Conservation (phyloP, 345 rosid genomes). For the Pugionium cornutum region DNA sequence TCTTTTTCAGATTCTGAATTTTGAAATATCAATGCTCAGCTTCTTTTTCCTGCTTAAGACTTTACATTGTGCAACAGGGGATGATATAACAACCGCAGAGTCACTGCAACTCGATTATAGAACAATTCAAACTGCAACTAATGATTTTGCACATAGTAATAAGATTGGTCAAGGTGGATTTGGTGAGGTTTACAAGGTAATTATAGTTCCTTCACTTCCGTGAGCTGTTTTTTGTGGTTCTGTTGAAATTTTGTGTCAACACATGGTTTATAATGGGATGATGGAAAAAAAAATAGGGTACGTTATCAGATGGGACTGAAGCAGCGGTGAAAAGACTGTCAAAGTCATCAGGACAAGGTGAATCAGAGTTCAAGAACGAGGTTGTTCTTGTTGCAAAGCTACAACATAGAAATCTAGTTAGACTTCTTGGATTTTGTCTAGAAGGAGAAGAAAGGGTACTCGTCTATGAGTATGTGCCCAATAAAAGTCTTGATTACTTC, state of each 20-base stretch:
- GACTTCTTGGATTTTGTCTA: conserved; percentile 20
- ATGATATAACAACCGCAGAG: conserved; percentile 39
- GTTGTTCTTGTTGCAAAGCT: conserved; percentile 33
- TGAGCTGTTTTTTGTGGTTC: too few species aligned
- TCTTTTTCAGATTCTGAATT: too few species aligned
- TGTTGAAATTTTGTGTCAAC: too few species aligned
- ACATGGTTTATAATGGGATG: too few species aligned
- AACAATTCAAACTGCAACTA: conserved; percentile 49
- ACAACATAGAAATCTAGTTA: conserved; percentile 31
- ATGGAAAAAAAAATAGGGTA: conserved; percentile 1
- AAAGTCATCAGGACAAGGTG: conserved; percentile 28
- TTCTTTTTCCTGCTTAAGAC: not conserved
- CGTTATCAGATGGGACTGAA: conserved; percentile 17
- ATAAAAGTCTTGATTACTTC: conserved; percentile 34
- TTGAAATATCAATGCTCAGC: too few species aligned
- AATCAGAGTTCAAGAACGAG: conserved; percentile 29
- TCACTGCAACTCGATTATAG: conserved; percentile 50
- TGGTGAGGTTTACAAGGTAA: conserved; percentile 62
- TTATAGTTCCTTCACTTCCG: too few species aligned
- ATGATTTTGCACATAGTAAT: conserved; percentile 47
- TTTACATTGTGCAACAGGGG: conserved; percentile 32
- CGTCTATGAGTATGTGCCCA: conserved; percentile 26
- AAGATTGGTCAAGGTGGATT: conserved; percentile 52
- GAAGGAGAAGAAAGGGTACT: conserved; percentile 20
- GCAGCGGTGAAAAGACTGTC: conserved; percentile 30